A percentile compares a stretch with the other conserved stretches of the same genome.
Conservation (phyloP, 1,284 basidiomycete genomes). For the Rhodotorula sp. region DNA sequence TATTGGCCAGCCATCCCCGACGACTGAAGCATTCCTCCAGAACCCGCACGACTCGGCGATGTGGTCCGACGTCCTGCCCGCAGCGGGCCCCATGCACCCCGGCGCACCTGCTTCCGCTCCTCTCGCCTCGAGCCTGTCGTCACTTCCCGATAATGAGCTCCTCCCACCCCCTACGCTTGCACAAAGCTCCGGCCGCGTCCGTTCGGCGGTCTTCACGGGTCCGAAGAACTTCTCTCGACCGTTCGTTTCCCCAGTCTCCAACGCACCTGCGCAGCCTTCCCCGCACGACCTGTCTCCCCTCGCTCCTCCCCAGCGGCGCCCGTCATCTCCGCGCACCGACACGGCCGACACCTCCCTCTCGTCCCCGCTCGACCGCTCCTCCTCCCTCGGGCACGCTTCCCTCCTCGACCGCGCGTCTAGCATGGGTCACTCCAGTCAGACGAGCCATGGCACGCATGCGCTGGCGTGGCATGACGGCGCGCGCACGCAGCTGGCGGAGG, state of each 20-base stretch:
- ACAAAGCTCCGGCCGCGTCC: conserved; percentile 5
- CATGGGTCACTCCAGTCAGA: conserved; percentile 17
- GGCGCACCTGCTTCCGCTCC: no score
- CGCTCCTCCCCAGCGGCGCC: neutral
- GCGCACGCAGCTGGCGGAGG: conserved; percentile 12
- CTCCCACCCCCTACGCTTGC: neutral
- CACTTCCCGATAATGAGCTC: neutral
- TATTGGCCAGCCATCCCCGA: conserved; percentile 30
- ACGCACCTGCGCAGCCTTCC: neutral
- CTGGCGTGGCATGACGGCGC: conserved; percentile 33
- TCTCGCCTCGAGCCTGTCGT: no score
- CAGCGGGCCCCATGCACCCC: neutral
- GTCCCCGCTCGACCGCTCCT: conserved; percentile 6
- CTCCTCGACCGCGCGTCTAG: conserved; percentile 15
- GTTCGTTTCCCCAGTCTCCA: neutral
- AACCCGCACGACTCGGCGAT: conserved; percentile 15
- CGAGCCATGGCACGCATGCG: conserved; percentile 23
- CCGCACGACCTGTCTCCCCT: neutral
- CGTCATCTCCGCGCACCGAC: neutral
- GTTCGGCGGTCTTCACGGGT: conserved; percentile 1
- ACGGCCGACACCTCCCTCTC: conserved; percentile 20
- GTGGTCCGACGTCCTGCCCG: neutral
- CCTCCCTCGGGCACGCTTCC: conserved; percentile 20
- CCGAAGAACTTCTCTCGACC: conserved; percentile 38
- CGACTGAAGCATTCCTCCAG: conserved; percentile 7